These are phyloP conservation scores for Pseudopediastrum boryanum DNA, from an alignment of 139 green algal species.

Conservation along the genomic window DNA sequence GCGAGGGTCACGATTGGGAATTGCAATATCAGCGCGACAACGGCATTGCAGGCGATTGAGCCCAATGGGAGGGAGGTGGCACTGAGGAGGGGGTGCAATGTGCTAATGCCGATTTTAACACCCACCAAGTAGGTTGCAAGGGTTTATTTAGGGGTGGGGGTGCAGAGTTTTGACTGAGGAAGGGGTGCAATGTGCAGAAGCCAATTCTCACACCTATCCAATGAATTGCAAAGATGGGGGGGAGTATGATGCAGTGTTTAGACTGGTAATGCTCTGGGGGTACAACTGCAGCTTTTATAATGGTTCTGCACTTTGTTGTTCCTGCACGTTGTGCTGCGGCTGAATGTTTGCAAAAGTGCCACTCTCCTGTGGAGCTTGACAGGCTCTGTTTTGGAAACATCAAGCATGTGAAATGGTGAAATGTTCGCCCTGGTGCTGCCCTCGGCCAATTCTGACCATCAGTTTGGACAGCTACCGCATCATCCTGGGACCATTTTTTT, in stretches of 20 bases:
- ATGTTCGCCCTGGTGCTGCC: no score
- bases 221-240: conserved; percentile 14
- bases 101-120: conserved; percentile 78
- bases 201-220: conserved; percentile 74
- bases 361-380: no score
- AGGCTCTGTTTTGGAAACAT: no score
- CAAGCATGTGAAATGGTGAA: no score
- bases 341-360: no score
- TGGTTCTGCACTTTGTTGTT: no score
- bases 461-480: no score
- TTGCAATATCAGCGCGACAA: conserved; percentile 72
- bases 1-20: conserved; percentile 61
- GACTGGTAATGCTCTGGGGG: no score
- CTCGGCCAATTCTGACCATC: no score
- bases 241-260: conserved; percentile 56
- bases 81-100: conserved; percentile 63
- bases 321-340: no score
- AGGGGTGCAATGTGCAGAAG: conserved; percentile 73
- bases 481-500: no score
- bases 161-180: conserved; percentile 66
- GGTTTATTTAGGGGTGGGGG: not conserved
- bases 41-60: conserved; percentile 69
- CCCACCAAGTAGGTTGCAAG: conserved; percentile 56
- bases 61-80: conserved; percentile 70
- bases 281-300: no score